Conservation (phyloP, 768 basidiomycete genomes). For the Lepiota venenata region DNA sequence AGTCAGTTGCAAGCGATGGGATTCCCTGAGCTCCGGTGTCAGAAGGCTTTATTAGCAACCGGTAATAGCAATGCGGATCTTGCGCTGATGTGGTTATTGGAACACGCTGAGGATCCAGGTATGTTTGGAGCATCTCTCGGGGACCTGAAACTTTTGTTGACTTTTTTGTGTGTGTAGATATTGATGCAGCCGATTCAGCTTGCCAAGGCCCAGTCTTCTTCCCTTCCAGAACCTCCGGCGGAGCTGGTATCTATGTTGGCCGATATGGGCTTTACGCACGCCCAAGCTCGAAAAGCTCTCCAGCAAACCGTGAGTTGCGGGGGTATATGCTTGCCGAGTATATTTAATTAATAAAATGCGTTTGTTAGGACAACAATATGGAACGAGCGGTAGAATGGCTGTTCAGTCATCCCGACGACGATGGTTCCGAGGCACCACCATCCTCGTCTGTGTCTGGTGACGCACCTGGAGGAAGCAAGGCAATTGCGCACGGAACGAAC, state of each 20-base stretch:
- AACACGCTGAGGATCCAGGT: slow-evolving; percentile 95
- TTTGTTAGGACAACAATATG: slow-evolving; percentile 60
- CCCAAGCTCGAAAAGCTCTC: slow-evolving; percentile 86
- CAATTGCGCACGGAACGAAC: slow-evolving; percentile 44
- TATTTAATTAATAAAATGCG: neutral
- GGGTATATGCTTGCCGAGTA: neutral
- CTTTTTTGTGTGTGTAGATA: slow-evolving; percentile 56
- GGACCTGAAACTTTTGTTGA: no score
- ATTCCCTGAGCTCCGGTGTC: slow-evolving; percentile 81
- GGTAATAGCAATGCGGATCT: slow-evolving; percentile 70
- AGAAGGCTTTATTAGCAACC: slow-evolving; percentile 89
- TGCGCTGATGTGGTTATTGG: slow-evolving; percentile 96
- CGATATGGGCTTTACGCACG: slow-evolving; percentile 90
- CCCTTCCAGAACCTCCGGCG: slow-evolving; percentile 49
- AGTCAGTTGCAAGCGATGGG: slow-evolving; percentile 85
- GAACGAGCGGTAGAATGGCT: slow-evolving; percentile 96
- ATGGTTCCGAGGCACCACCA: slow-evolving; percentile 58
- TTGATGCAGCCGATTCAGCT: slow-evolving; percentile 73
- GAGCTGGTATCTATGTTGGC: slow-evolving; percentile 72
- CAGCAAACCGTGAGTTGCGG: slow-evolving; percentile 67
- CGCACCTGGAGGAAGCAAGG: slow-evolving; percentile 17
- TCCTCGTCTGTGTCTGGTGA: slow-evolving; percentile 20
- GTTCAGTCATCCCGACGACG: slow-evolving; percentile 90
- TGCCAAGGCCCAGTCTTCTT: slow-evolving; percentile 10
- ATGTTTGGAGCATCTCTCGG: slow-evolving; percentile 12